Evolutionary conservation across 2,329 filamentous ascomycete species (phyloP).

Genomic region (Ramularia endophylla): DNA sequence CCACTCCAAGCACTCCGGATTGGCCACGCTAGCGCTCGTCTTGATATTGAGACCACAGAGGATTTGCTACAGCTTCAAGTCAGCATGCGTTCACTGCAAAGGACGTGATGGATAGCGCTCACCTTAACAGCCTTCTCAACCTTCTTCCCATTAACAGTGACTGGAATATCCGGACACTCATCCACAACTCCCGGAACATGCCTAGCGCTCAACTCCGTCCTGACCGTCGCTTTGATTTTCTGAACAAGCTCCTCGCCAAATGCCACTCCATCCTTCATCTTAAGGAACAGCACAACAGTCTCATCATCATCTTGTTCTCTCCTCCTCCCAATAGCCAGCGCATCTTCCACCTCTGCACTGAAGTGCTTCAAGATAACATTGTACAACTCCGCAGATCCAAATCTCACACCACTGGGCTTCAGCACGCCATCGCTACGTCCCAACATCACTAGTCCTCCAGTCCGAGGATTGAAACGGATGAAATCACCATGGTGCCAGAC

Average conservation of each 20-base stretch:
- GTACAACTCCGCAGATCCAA: conserved; percentile 93
- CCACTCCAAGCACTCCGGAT: conserved; percentile 82
- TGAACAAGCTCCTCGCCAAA: conserved; percentile 57
- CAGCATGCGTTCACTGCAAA: no score
- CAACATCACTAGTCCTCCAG: conserved; percentile 80
- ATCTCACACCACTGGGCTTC: conserved; percentile 85
- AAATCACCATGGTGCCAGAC: conserved; percentile 97
- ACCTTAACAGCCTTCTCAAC: conserved; percentile 96
- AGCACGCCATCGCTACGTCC: conserved; percentile 88
- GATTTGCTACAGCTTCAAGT: conserved; percentile 95
- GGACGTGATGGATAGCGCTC: no score
- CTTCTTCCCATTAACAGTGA: conserved; percentile 96
- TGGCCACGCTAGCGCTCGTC: conserved; percentile 89
- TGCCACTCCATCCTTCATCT: conserved; percentile 55
- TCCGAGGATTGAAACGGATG: conserved; percentile 62
- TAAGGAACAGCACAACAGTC: conserved; percentile 81
- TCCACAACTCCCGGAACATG: conserved; percentile 84
- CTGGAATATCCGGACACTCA: conserved; percentile 78
- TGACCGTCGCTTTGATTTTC: conserved; percentile 62
- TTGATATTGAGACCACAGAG: conserved; percentile 80
- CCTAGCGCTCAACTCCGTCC: conserved; percentile 73
- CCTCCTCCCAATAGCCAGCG: conserved; percentile 77
- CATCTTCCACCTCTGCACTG: conserved; percentile 69
- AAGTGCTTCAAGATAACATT: conserved; percentile 87
- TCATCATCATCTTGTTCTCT: conserved; percentile 69